Evolutionary conservation across 768 basidiomycete genomes (phyloP).

Genomic region (Pisolithus tinctorius): DNA sequence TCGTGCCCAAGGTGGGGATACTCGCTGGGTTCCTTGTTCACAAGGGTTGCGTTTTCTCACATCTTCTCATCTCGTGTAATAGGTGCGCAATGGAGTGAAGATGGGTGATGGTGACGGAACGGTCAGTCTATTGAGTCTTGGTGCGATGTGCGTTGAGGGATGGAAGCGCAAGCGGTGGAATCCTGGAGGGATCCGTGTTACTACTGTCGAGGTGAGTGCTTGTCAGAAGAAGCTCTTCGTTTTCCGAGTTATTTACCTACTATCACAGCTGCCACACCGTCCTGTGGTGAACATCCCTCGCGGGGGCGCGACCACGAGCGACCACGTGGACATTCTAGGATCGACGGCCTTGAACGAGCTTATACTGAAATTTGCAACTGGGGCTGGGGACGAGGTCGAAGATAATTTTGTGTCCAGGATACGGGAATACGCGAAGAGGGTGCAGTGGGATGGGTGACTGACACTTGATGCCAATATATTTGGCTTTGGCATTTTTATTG

Average conservation of each 20-base stretch:
- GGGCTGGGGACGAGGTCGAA: constrained; percentile 63
- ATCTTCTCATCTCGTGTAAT: neutral
- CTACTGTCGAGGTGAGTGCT: constrained; percentile 70
- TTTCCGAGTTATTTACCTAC: neutral
- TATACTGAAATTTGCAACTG: constrained; percentile 85
- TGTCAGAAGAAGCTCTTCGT: constrained; percentile 1
- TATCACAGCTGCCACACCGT: constrained; percentile 64
- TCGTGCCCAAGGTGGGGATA: constrained; percentile 45
- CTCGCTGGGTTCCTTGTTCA: neutral
- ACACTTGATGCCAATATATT: no score
- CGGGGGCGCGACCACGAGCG: constrained; percentile 88
- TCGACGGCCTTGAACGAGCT: constrained; percentile 82
- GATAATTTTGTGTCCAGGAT: constrained; percentile 75
- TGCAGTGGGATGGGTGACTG: constrained; percentile 64
- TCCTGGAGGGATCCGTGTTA: constrained; percentile 79
- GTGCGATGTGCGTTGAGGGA: constrained; percentile 95
- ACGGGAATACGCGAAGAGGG: constrained; percentile 61
- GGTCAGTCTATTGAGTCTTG: constrained; percentile 75
- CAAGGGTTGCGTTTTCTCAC: neutral
- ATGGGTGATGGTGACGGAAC: constrained; percentile 97
- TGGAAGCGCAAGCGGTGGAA: constrained; percentile 91
- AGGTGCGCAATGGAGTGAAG: constrained; percentile 80
- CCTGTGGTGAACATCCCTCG: constrained; percentile 69
- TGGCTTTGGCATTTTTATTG: no score
- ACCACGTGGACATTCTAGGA: constrained; percentile 83